phyloP scores from a whole-genome alignment of 2,329 filamentous ascomycete species.

The Plenodomus tracheiphilus region DNA sequence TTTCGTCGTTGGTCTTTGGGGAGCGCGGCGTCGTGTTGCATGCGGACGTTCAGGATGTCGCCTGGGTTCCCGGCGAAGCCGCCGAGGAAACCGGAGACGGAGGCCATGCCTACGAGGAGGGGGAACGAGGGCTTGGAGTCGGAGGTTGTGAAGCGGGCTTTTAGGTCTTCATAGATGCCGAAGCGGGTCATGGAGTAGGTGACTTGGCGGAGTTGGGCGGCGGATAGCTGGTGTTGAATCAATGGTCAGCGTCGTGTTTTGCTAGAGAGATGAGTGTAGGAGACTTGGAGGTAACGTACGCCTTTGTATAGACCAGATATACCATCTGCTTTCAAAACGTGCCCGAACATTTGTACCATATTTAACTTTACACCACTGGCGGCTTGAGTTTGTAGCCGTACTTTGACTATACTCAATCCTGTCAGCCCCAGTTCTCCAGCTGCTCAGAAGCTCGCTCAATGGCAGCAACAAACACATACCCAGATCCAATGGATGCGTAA shows the following conservation, averaged over 20 bases:
- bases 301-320: constrained; percentile 84
- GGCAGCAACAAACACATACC: constrained; percentile 60
- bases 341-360: constrained; percentile 83
- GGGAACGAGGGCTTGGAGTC: constrained; percentile 66
- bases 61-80: constrained; percentile 91
- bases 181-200: constrained; percentile 98
- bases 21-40: constrained; percentile 90
- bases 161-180: constrained; percentile 93
- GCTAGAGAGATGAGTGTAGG: neutral
- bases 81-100: constrained; percentile 81
- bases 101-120: constrained; percentile 80
- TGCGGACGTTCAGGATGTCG: constrained; percentile 95
- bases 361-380: constrained; percentile 69
- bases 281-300: constrained; percentile 50
- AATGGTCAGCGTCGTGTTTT: too few species aligned
- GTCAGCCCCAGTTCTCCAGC: constrained; percentile 36
- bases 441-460: neutral
- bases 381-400: constrained; percentile 80
- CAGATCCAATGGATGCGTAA: constrained; percentile 92
- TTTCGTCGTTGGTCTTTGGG: constrained; percentile 75
- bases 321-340: constrained; percentile 78
- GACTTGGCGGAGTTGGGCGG: constrained; percentile 84
- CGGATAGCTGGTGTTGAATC: constrained; percentile 66
- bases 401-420: constrained; percentile 46
- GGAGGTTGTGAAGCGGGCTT: constrained; percentile 64